Base-by-base conservation (phyloP, 78 protist species). In the Ministeria vibrans region DNA sequence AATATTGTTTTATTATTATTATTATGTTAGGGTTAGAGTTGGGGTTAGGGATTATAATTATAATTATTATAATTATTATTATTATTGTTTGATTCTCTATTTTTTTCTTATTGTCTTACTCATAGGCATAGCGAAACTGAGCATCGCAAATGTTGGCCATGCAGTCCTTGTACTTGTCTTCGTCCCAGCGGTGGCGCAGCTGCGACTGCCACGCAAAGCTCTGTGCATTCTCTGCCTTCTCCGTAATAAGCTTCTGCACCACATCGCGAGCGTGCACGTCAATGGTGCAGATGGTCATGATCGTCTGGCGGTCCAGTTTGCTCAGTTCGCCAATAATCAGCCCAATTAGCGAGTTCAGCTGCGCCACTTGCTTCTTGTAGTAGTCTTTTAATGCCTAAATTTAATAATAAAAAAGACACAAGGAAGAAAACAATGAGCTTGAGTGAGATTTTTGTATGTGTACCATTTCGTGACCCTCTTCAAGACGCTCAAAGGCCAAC, bases 241-340 rank as follows among this genome's bases (percentile, higher is more conserved):
- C 80, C 3, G 45, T 79, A 64, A 94, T 88, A 32, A 94, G 72
- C 62, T 66, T 61, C 36, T 23, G 0, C 15, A 90, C 87, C 4
- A 94, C 88, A 64, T 94, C 97, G 39, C 97, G 87, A 11, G 85
- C 63, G 72, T 94, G 97, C 71, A 90, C 94, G 34, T 92, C 95
- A 66, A 92, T 55, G 45, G 95, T 94, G 83, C 87, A 71, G 59
- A 92, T 36, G 55, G 92, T 90, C 82, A 85, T 88, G 61, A 94
- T 36, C 89, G 78, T 89, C 49, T 27, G 38, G 38, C 93, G 84
- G 63, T 83, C 85, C 55, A 38, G 25, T n/a, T 36, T 25, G n/a
- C 39, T 30, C 70, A 87, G 77, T 7, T 85, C 73, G 36, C 71
- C 61, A 43, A 68, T 78, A 30, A 89, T 83, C 42, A 61, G 39